Conservation (phyloP, 768 basidiomycete genomes). For the Macrolepiota dolichaula region DNA sequence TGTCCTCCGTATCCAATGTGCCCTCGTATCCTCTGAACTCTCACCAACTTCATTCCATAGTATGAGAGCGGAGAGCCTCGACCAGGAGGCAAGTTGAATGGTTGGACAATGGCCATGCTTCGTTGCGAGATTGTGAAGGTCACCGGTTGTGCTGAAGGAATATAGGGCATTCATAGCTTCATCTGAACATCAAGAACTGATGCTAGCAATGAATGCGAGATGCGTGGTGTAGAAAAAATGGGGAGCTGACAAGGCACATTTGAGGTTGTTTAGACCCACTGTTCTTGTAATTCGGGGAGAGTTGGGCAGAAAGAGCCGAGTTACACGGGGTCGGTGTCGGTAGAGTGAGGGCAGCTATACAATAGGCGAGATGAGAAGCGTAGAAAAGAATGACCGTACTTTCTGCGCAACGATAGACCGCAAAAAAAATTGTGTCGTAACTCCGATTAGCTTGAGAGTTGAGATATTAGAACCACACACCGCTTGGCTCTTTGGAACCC, state of each 20-base stretch:
- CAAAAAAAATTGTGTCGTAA: not conserved
- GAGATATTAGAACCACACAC: slow-evolving; percentile 36
- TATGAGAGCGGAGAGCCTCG: slow-evolving; percentile 49
- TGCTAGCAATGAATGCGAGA: slow-evolving; percentile 48
- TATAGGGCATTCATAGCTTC: slow-evolving; percentile 17
- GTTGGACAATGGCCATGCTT: slow-evolving; percentile 33
- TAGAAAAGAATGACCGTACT: slow-evolving; percentile 30
- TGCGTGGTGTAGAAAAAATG: slow-evolving; percentile 53
- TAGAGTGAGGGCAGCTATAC: slow-evolving; percentile 63
- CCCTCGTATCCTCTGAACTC: slow-evolving; percentile 51
- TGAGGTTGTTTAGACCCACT: slow-evolving; percentile 56
- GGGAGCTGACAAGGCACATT: slow-evolving; percentile 46
- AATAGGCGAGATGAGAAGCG: not conserved
- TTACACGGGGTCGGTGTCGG: slow-evolving; percentile 54
- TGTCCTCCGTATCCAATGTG: slow-evolving; percentile 45
- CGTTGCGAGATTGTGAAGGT: slow-evolving; percentile 26
- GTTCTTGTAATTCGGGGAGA: slow-evolving; percentile 55
- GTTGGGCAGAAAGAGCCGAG: slow-evolving; percentile 58
- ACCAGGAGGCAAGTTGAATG: slow-evolving; percentile 31
- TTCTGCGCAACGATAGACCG: slow-evolving; percentile 58
- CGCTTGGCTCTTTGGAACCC: slow-evolving; percentile 69
- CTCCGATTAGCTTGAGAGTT: not conserved
- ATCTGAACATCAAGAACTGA: slow-evolving; percentile 16
- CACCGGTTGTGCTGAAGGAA: slow-evolving; percentile 29
- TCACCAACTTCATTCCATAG: slow-evolving; percentile 52